A percentile compares a stretch with the other conserved stretches of the same genome.
Evolutionary conservation across 176 grass and related monocot genomes (phyloP).

Genomic region (Oryza longistaminata): DNA sequence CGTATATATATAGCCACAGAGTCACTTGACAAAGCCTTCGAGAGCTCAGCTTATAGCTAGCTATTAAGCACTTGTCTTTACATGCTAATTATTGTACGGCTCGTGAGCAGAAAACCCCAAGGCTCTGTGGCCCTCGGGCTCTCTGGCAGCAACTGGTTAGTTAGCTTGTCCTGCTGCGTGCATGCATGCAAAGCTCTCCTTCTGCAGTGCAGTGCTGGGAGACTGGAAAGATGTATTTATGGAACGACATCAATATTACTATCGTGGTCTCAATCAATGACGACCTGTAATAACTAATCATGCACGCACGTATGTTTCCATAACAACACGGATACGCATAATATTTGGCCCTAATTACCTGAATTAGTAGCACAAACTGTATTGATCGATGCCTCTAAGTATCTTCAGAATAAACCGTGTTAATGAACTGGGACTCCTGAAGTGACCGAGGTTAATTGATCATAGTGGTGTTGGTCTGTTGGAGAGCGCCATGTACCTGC

Average conservation of each 20-base stretch:
- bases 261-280: not conserved
- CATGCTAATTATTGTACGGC: not conserved
- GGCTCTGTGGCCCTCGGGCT: not conserved
- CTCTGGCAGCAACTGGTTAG: constrained; percentile 8
- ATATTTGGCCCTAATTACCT: not conserved
- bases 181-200: not conserved
- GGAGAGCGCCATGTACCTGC: not conserved
- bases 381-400: not conserved
- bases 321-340: not conserved
- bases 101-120: not conserved
- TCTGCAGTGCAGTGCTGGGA: not conserved
- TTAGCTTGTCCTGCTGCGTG: not conserved
- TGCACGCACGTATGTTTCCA: not conserved
- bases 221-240: not conserved
- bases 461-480: not conserved
- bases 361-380: not conserved
- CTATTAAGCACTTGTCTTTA: not conserved
- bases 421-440: not conserved
- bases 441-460: not conserved
- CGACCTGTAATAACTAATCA: not conserved
- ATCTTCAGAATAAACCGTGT: not conserved
- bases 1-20: constrained; percentile 16
- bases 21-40: not conserved
- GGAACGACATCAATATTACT: not conserved
- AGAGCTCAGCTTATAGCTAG: not conserved